A percentile compares a stretch with the other conserved stretches of the same genome.
Evolutionary conservation across 768 basidiomycete genomes (phyloP).

Genomic region (Coprinopsis sp.): DNA sequence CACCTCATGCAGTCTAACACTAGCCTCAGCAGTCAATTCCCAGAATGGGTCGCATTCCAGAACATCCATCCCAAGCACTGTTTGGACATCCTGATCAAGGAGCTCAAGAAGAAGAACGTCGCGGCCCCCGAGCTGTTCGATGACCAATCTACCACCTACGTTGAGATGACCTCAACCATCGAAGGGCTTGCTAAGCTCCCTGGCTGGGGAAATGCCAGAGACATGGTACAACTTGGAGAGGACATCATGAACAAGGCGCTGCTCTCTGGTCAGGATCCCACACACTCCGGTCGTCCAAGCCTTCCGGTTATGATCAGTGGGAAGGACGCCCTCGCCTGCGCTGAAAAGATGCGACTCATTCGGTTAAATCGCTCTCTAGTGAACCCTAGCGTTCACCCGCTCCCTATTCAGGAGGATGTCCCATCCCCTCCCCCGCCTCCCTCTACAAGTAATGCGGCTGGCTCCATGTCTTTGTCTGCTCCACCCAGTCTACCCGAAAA

Average conservation of each 20-base stretch:
- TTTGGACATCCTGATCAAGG: slow-evolving; percentile 41
- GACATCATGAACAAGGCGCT: slow-evolving; percentile 41
- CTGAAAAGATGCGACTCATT: slow-evolving; percentile 17
- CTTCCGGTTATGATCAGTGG: slow-evolving; percentile 6
- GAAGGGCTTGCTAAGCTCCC: slow-evolving; percentile 37
- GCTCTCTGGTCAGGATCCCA: slow-evolving; percentile 12
- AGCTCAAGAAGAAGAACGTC: slow-evolving; percentile 43
- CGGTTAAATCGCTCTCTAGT: slow-evolving; percentile 12
- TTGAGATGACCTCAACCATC: slow-evolving; percentile 36
- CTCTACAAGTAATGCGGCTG: slow-evolving; percentile 1
- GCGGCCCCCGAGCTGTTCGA: slow-evolving; percentile 32
- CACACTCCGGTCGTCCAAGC: neutral
- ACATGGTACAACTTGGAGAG: slow-evolving; percentile 51
- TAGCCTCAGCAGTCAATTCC: slow-evolving; percentile 65
- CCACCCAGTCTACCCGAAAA: too few species aligned
- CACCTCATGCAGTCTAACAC: slow-evolving; percentile 51
- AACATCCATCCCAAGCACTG: slow-evolving; percentile 49
- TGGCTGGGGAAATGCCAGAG: slow-evolving; percentile 70
- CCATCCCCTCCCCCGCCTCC: slow-evolving; percentile 17
- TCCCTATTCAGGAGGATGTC: slow-evolving; percentile 4
- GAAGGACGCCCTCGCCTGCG: slow-evolving; percentile 13
- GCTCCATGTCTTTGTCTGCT: neutral
- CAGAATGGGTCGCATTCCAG: slow-evolving; percentile 51
- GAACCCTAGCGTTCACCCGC: slow-evolving; percentile 1
- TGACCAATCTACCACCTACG: slow-evolving; percentile 23